These are phyloP conservation scores for Colletotrichum incanum DNA, from an alignment of 2,329 filamentous ascomycete species.

Conservation along the genomic window DNA sequence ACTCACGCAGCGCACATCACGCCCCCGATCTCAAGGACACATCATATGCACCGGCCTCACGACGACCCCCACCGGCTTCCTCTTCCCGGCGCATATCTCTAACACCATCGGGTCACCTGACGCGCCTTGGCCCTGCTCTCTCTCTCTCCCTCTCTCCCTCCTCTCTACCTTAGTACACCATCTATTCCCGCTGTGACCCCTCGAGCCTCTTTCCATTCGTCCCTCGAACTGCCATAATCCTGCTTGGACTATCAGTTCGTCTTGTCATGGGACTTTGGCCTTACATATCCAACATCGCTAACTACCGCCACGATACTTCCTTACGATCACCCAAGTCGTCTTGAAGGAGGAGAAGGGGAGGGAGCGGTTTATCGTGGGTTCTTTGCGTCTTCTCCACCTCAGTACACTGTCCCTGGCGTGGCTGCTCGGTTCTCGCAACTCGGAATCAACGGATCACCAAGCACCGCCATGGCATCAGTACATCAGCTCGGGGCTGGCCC, in stretches of 20 bases:
- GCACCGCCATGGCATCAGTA: conserved; percentile 55
- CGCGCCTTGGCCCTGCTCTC: conserved; percentile 26
- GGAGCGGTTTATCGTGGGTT: conserved; percentile 31
- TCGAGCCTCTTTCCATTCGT: conserved; percentile 29
- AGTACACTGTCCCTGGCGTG: conserved; percentile 23
- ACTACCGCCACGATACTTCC: conserved; percentile 39
- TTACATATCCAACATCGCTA: conserved; percentile 18
- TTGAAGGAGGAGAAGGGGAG: conserved; percentile 42
- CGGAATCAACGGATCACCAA: conserved; percentile 22
- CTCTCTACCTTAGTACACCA: conserved; percentile 28
- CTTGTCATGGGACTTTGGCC: conserved; percentile 40
- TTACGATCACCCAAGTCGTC: conserved; percentile 21
- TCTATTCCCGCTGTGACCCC: conserved; percentile 27
- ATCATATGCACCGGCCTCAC: conserved; percentile 41
- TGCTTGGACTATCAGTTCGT: conserved; percentile 24
- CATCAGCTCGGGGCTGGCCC: conserved; percentile 55
- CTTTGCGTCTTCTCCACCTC: conserved; percentile 6
- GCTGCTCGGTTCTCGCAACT: conserved; percentile 39
- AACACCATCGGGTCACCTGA: conserved; percentile 41
- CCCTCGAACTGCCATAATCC: conserved; percentile 24
- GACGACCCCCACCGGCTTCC: conserved; percentile 41
- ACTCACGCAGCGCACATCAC: conserved; percentile 24
- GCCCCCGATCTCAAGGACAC: conserved; percentile 24
- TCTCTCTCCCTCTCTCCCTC: conserved; percentile 5
- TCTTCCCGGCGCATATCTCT: conserved; percentile 36